A percentile compares a stretch with the other conserved stretches of the same genome.
Evolutionary conservation across 495 filamentous ascomycete genomes (phyloP).

Genomic region (Aspergillus leporis): DNA sequence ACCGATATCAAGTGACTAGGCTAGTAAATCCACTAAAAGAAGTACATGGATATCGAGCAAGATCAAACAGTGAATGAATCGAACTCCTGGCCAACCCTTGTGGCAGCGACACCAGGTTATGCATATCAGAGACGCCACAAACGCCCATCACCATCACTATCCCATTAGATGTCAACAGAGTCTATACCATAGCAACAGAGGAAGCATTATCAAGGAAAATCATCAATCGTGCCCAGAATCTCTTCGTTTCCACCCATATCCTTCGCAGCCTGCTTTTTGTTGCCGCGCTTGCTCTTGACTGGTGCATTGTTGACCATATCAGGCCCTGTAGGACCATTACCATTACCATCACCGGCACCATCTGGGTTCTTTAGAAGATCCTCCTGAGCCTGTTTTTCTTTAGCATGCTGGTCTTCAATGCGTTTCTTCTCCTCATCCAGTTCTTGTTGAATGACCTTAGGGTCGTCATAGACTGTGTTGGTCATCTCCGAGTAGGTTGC

Average conservation of each 20-base stretch:
- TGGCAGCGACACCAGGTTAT: not conserved
- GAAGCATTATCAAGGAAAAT: conserved; percentile 32
- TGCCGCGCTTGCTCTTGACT: conserved; percentile 36
- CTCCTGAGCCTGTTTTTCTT: conserved; percentile 54
- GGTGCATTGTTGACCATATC: conserved; percentile 39
- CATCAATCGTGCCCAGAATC: conserved; percentile 42
- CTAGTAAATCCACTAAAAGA: not conserved
- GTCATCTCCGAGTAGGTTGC: conserved; percentile 66
- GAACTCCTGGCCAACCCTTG: conserved; percentile 8
- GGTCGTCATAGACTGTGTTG: conserved; percentile 52
- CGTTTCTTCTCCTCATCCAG: conserved; percentile 71
- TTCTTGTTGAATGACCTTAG: conserved; percentile 57
- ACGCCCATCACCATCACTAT: conserved; percentile 6
- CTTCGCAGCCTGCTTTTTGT: conserved; percentile 36
- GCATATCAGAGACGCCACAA: conserved; percentile 10
- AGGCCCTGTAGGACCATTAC: conserved; percentile 32
- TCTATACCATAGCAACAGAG: conserved; percentile 8
- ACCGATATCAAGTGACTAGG: not conserved
- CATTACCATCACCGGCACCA: conserved; percentile 34
- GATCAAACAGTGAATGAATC: not conserved
- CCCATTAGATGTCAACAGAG: conserved; percentile 4
- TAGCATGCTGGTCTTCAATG: conserved; percentile 67
- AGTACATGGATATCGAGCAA: not conserved
- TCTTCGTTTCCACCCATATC: conserved; percentile 42
- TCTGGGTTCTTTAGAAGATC: conserved; percentile 49